phyloP scores from a whole-genome alignment of 345 rosid species.

The Camelina neglecta region DNA sequence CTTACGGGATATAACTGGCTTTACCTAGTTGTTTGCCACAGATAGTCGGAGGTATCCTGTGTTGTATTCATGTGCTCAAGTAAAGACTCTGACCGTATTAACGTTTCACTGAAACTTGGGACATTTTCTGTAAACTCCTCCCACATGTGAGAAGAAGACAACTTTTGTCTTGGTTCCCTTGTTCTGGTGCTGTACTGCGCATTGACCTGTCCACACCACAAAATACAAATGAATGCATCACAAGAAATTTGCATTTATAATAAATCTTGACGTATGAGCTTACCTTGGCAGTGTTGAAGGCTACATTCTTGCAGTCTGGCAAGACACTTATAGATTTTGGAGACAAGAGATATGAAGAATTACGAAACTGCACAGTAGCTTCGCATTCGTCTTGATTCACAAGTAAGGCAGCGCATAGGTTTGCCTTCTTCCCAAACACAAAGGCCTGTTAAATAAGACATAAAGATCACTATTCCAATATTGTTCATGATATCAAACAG shows the following conservation, averaged over 20 bases:
- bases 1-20: not conserved
- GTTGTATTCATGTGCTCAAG: constrained; percentile 74
- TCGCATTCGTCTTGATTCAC: constrained; percentile 51
- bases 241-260: constrained; percentile 23
- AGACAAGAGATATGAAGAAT: constrained; percentile 59
- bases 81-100: constrained; percentile 54
- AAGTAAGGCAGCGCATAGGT: constrained; percentile 71
- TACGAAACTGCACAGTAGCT: constrained; percentile 51
- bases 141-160: constrained; percentile 56
- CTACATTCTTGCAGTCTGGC: constrained; percentile 74
- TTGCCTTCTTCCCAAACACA: constrained; percentile 53
- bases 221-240: constrained; percentile 17
- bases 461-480: constrained; percentile 13
- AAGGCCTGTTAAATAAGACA: constrained; percentile 56
- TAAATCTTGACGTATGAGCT: constrained; percentile 5
- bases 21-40: constrained; percentile 78
- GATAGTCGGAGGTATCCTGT: constrained; percentile 81
- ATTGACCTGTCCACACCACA: constrained; percentile 54
- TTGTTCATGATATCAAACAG: constrained; percentile 16
- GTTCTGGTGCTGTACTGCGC: constrained; percentile 57
- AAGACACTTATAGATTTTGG: constrained; percentile 69
- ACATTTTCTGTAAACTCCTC: constrained; percentile 58
- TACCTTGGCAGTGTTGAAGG: constrained; percentile 80
- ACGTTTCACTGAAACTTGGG: constrained; percentile 54
- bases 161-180: constrained; percentile 45